These are phyloP conservation scores for Nicotiana rustica DNA, from an alignment of 305 asterid species.

Conservation along the genomic window DNA sequence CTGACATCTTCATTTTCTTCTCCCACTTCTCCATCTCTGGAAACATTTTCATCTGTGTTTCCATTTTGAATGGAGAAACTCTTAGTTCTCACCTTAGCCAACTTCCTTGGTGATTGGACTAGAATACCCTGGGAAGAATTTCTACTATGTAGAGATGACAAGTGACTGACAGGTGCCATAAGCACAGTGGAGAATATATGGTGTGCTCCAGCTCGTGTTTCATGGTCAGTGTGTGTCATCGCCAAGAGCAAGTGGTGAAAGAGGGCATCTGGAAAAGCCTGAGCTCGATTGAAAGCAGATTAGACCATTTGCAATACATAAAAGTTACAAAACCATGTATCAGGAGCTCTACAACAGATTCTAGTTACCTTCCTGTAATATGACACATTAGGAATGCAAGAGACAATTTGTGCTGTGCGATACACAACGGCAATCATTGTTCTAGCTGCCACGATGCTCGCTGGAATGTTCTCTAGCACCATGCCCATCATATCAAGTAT, in stretches of 20 bases:
- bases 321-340: conserved; percentile 20
- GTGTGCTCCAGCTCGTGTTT: conserved; percentile 57
- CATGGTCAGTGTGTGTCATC: conserved; percentile 61
- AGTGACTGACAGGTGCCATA: conserved; percentile 53
- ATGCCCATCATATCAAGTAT: conserved; percentile 61
- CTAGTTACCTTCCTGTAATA: conserved; percentile 50
- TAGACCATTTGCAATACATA: conserved; percentile 22
- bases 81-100: conserved; percentile 42
- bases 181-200: conserved; percentile 56
- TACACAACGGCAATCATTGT: conserved; percentile 54
- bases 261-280: conserved; percentile 65
- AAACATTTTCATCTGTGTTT: conserved; percentile 35
- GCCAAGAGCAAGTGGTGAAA: conserved; percentile 63
- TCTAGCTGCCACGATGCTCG: conserved; percentile 47
- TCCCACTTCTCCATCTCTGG: conserved; percentile 39
- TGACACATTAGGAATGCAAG: conserved; percentile 54
- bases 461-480: conserved; percentile 58
- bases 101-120: conserved; percentile 40
- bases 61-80: conserved; percentile 47
- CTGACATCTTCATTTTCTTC: conserved; percentile 41
- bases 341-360: conserved; percentile 9
- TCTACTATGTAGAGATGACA: conserved; percentile 40
- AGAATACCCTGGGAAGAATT: conserved; percentile 41
- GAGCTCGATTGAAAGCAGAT: conserved; percentile 34
- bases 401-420: conserved; percentile 54